Conservation (phyloP, 257 asterid species). For the Solanum sejunctum region DNA sequence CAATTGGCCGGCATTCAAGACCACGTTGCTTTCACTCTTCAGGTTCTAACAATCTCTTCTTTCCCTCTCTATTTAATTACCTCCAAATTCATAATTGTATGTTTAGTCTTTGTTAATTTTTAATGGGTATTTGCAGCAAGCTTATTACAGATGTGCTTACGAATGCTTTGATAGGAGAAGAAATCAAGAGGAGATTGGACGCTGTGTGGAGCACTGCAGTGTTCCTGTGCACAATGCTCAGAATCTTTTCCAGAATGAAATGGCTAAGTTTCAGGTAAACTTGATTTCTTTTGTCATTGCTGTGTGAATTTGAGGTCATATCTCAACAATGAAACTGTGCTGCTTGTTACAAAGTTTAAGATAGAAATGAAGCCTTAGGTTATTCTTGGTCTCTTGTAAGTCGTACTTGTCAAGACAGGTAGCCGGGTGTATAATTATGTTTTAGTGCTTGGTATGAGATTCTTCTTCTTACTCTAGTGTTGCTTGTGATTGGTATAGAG, state of each 20-base stretch:
- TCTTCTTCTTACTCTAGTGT: not conserved
- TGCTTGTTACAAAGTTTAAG: not conserved
- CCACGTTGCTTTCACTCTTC: slow-evolving; percentile 89
- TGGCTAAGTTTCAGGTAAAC: slow-evolving; percentile 71
- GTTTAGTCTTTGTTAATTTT: not conserved
- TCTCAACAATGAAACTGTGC: not conserved
- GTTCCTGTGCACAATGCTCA: slow-evolving; percentile 74
- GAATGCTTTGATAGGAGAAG: slow-evolving; percentile 79
- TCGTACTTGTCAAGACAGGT: not conserved
- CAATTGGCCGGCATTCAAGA: slow-evolving; percentile 75
- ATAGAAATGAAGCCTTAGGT: not conserved
- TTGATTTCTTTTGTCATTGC: not conserved
- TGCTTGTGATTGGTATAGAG: not conserved
- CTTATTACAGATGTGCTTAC: slow-evolving; percentile 84
- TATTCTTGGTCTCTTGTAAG: not conserved
- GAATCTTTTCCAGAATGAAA: slow-evolving; percentile 72
- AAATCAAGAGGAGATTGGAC: slow-evolving; percentile 51
- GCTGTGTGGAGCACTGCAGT: slow-evolving; percentile 89
- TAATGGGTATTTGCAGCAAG: slow-evolving; percentile 47
- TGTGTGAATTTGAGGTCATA: not conserved
- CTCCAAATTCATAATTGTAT: not conserved
- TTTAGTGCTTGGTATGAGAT: not conserved
- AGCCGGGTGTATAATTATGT: not conserved
- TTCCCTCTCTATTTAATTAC: not conserved
- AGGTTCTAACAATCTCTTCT: slow-evolving; percentile 25